Percentiles rank a stretch among this genome's conserved stretches.
Evolutionary conservation across 2,329 filamentous ascomycete genomes (phyloP).

Genomic region (Diaporthe capsici): DNA sequence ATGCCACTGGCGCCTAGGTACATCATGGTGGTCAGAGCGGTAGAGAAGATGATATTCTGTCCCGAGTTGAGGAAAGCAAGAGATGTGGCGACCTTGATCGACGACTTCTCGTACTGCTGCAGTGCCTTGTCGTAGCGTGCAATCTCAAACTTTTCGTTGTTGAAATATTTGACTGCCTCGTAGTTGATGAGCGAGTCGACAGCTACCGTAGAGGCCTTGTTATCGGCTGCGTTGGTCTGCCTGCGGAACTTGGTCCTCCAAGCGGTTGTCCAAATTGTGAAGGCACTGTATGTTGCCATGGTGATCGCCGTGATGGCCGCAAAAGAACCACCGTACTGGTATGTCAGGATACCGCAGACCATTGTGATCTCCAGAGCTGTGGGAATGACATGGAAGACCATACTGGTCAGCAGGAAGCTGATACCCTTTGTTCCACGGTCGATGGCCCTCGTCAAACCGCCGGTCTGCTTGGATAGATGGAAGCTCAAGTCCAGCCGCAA

Average conservation of each 20-base stretch:
- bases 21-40: conserved; percentile 97
- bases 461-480: conserved; percentile 94
- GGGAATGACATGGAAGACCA: conserved; percentile 97
- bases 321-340: conserved; percentile 93
- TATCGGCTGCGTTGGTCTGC: conserved; percentile 96
- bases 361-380: conserved; percentile 94
- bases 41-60: conserved; percentile 97
- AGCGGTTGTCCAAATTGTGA: conserved; percentile 95
- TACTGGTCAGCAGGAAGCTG: conserved; percentile 95
- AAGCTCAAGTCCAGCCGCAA: conserved; percentile 92
- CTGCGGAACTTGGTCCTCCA: conserved; percentile 98
- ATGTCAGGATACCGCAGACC: conserved; percentile 96
- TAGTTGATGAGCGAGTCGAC: conserved; percentile 99
- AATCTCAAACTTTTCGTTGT: conserved; percentile 97
- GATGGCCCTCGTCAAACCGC: conserved; percentile 92
- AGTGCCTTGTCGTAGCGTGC: conserved; percentile 90
- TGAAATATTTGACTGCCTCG: conserved; percentile 99
- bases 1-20: conserved; percentile 94
- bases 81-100: conserved; percentile 96
- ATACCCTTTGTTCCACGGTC: conserved; percentile 99
- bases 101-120: conserved; percentile 89
- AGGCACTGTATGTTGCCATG: conserved; percentile 95
- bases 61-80: conserved; percentile 93
- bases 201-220: conserved; percentile 93
- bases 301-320: conserved; percentile 90